Percentiles rank a stretch among this genome's conserved stretches.
These are phyloP conservation scores for Acanthamoeba triangularis DNA, from an alignment of 208 protist species.

Conservation along the genomic window DNA sequence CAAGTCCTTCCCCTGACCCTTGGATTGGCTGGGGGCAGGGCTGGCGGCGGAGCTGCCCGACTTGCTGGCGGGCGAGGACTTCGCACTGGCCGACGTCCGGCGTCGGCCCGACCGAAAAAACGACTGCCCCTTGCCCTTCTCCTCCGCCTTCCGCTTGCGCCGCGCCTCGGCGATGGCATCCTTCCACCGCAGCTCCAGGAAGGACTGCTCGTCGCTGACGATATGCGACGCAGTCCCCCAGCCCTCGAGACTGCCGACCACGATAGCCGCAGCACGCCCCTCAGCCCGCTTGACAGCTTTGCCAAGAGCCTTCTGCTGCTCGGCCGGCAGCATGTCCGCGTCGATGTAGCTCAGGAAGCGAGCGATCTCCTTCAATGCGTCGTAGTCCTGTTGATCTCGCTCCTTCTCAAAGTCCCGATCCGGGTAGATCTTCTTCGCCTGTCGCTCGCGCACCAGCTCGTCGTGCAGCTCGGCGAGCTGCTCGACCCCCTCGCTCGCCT, in stretches of 20 bases:
- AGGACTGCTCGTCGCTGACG: not conserved
- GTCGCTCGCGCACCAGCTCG: not conserved
- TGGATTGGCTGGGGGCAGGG: not conserved
- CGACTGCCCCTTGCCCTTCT: not conserved
- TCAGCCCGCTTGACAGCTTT: not conserved
- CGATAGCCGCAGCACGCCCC: not conserved
- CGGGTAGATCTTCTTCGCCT: not conserved
- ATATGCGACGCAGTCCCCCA: not conserved
- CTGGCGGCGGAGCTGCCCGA: not conserved
- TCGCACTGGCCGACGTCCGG: not conserved
- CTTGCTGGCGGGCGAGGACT: not conserved
- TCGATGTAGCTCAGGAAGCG: not conserved
- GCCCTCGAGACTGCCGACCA: not conserved
- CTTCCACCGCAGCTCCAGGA: not conserved
- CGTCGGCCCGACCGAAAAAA: not conserved
- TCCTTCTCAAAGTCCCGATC: not conserved
- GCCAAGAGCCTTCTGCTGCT: not conserved
- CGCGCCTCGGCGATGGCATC: not conserved
- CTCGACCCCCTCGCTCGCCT: not conserved
- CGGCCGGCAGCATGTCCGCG: not conserved
- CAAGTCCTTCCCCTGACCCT: not conserved
- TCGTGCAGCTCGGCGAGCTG: not conserved
- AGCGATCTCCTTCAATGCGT: not conserved
- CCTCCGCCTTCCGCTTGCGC: not conserved
- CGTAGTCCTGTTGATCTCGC: not conserved